These are phyloP conservation scores for Fagus crenata DNA, from an alignment of 306 rosid species.

Conservation along the genomic window DNA sequence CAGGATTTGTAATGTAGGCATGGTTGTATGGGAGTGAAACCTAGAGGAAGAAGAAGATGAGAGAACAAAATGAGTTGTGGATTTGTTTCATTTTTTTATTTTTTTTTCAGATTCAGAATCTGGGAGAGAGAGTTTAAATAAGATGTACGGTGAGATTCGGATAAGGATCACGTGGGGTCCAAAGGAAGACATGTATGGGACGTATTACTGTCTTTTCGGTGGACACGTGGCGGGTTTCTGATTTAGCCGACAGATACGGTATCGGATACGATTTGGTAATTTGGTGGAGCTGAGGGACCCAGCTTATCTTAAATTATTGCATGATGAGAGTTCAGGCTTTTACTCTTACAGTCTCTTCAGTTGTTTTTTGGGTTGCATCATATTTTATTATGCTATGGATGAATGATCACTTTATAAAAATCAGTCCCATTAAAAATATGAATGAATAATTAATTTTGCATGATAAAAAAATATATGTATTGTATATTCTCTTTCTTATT, in stretches of 20 bases:
- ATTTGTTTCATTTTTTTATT: neutral
- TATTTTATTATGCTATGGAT: no score
- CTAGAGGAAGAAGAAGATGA: conserved; percentile 16
- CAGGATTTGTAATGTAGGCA: neutral
- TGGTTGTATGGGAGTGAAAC: conserved; percentile 16
- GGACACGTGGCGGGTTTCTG: neutral
- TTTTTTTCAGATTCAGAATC: neutral
- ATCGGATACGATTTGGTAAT: neutral
- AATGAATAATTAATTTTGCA: no score
- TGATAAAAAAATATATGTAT: no score
- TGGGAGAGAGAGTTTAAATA: neutral
- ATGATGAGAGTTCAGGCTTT: no score
- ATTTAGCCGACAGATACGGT: neutral
- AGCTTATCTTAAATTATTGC: no score
- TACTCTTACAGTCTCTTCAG: no score
- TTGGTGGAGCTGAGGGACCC: no score
- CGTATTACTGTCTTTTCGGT: neutral
- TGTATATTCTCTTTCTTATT: no score
- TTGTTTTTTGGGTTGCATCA: no score
- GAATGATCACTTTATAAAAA: no score
- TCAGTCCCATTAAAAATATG: no score
- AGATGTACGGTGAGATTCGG: neutral
- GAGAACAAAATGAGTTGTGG: neutral
- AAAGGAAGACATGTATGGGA: neutral
- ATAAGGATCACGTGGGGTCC: conserved; percentile 34